Percentiles rank a stretch among this genome's conserved stretches.
These are phyloP conservation scores for Tetrahymena malaccensis DNA, from an alignment of 73 alveolate genomes.

Conservation along the genomic window DNA sequence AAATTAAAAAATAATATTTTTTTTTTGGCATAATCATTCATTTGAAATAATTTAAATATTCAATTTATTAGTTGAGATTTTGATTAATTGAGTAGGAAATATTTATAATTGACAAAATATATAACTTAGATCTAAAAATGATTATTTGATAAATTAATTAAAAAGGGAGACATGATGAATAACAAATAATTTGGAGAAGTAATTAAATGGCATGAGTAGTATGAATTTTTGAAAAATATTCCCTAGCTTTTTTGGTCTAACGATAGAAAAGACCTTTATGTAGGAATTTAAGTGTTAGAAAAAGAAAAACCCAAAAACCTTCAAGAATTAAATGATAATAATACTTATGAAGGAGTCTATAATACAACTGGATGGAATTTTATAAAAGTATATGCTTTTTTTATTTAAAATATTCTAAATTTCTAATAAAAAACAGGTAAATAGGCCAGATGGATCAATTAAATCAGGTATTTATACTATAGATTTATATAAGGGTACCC, in stretches of 20 bases:
- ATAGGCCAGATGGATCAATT: slow-evolving; percentile 5
- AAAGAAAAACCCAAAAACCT: slow-evolving; percentile 19
- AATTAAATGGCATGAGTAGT: slow-evolving; percentile 15
- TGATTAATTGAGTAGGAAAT: too few relatives aligned
- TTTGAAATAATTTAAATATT: too few relatives aligned
- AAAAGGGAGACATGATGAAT: slow-evolving; percentile 10
- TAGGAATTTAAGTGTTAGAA: slow-evolving; percentile 27
- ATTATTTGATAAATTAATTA: too few relatives aligned
- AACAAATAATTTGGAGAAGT: slow-evolving; percentile 14
- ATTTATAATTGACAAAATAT: too few relatives aligned
- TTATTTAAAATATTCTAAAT: too few relatives aligned
- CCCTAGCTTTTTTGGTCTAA: not conserved
- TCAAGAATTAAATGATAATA: not conserved
- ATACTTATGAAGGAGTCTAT: not conserved
- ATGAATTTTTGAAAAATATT: slow-evolving; percentile 23
- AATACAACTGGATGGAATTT: slow-evolving; percentile 5
- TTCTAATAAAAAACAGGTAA: not conserved
- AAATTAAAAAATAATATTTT: too few relatives aligned
- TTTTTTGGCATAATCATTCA: too few relatives aligned
- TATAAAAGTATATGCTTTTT: too few relatives aligned
- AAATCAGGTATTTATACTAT: slow-evolving; percentile 6
- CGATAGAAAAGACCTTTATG: slow-evolving; percentile 29
- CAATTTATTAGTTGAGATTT: too few relatives aligned
- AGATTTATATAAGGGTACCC: slow-evolving; percentile 1
- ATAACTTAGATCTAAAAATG: too few relatives aligned